These are phyloP conservation scores for Coleophoma crateriformis DNA, from an alignment of 2,329 filamentous ascomycete species.

Conservation along the genomic window DNA sequence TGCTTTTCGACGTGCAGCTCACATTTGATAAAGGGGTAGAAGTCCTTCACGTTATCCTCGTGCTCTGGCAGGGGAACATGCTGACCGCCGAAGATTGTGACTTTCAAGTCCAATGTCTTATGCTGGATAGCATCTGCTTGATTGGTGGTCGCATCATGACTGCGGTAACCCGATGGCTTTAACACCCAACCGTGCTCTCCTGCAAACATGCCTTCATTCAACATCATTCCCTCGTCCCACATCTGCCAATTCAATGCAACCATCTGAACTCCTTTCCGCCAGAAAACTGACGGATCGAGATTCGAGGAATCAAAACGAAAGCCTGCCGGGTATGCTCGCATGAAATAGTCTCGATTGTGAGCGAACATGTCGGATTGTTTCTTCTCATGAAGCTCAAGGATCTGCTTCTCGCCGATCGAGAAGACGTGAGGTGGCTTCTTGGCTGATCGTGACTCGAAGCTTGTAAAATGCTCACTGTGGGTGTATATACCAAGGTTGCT, in stretches of 20 bases:
- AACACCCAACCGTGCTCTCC: constrained; percentile 78
- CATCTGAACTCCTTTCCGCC: constrained; percentile 84
- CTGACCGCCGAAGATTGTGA: constrained; percentile 74
- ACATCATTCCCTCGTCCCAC: constrained; percentile 89
- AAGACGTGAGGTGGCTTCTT: constrained; percentile 62
- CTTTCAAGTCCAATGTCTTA: constrained; percentile 57
- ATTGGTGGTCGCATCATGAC: constrained; percentile 16
- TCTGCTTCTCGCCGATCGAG: constrained; percentile 55
- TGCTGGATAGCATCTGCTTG: constrained; percentile 27
- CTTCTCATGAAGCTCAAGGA: constrained; percentile 56
- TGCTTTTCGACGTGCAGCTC: constrained; percentile 73
- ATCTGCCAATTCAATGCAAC: constrained; percentile 93
- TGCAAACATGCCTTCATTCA: constrained; percentile 88
- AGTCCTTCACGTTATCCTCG: constrained; percentile 37
- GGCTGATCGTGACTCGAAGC: constrained; percentile 59
- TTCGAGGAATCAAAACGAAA: constrained; percentile 81
- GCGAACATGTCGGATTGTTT: constrained; percentile 59
- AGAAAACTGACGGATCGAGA: constrained; percentile 77
- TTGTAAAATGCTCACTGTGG: constrained; percentile 74
- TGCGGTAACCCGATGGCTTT: constrained; percentile 72
- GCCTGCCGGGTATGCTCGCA: constrained; percentile 85
- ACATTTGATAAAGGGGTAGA: constrained; percentile 72
- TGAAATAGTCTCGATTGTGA: constrained; percentile 77
- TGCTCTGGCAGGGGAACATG: constrained; percentile 62
- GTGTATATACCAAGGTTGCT: constrained; percentile 80